Conservation (phyloP, 108 stramenopile genomes). For the Conticribra guillardii region DNA sequence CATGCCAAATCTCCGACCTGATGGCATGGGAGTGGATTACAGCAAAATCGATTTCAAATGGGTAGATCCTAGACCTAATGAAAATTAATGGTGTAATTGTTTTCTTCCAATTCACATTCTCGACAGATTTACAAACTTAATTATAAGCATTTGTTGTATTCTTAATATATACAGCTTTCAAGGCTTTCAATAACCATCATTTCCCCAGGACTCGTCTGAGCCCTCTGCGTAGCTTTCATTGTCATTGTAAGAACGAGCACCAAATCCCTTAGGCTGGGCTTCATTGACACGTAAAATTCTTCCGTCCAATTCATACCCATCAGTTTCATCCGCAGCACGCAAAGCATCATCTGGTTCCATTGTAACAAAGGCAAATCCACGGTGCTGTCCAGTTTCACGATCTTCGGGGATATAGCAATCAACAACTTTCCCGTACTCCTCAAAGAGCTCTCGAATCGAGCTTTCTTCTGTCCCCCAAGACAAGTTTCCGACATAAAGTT, state of each 20-base stretch:
- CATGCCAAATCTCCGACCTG: slow-evolving; percentile 31
- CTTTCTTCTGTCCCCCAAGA: slow-evolving; percentile 85
- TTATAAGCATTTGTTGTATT: slow-evolving; percentile 1
- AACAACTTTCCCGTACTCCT: slow-evolving; percentile 80
- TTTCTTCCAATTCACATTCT: too few species aligned
- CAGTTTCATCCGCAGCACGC: slow-evolving; percentile 75
- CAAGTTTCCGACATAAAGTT: slow-evolving; percentile 94
- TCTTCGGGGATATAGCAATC: slow-evolving; percentile 89
- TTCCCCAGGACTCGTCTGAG: slow-evolving; percentile 41
- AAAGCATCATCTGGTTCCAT: slow-evolving; percentile 85
- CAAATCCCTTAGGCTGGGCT: slow-evolving; percentile 82
- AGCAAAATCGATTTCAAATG: slow-evolving; percentile 45
- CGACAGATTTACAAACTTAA: too few species aligned
- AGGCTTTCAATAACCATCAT: slow-evolving; percentile 33
- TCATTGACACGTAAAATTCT: slow-evolving; percentile 87
- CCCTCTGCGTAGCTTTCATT: slow-evolving; percentile 36
- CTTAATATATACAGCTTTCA: background rate
- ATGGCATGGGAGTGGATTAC: slow-evolving; percentile 58
- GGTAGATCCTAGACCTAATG: slow-evolving; percentile 49
- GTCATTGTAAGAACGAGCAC: slow-evolving; percentile 24
- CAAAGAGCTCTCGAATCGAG: slow-evolving; percentile 80
- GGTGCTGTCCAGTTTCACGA: slow-evolving; percentile 80
- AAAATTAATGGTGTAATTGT: too few species aligned
- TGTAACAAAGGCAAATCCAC: slow-evolving; percentile 92
- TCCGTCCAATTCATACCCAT: slow-evolving; percentile 88